Evolutionary conservation across 306 rosid genomes (phyloP), one percentile per base, ranked within the genome.

Genomic region (Leucaena leucocephala): DNA sequence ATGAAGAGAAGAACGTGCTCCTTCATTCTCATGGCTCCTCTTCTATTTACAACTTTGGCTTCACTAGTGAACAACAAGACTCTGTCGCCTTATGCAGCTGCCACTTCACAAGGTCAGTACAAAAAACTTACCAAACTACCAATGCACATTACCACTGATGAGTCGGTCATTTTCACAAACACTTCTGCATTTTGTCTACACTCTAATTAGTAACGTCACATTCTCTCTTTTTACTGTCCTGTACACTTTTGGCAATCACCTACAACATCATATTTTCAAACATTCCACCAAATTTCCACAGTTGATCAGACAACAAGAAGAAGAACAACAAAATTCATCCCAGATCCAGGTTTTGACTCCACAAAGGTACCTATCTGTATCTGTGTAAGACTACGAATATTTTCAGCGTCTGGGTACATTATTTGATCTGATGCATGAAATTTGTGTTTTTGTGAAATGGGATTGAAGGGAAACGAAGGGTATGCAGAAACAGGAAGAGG

Each of bases 101-200:
- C 81, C 73, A 74, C 44, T 81, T 75, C 76, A 74, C 85, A 78
- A 85, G 88, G 88, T 85, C 19, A 70, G 73, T 68, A 44, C 6
- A 43, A 7, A 33, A 21, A 52, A 4, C 21, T 35, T 6, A 0
- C 14, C 36, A 39, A 2, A 16, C 49, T n/a, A 14, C 8, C 48
- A 44, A n/a, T 57, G 22, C 65, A 77, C 54, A 2, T 55, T 74
- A 44, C 12, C 58, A 76, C 27, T 27, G 27, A 40, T 55, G 38
- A 74, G 36, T 68, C 40, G 40, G 19, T 78, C 14, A 46, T 78
- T 59, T 80, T 27, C 76, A 35, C 71, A 44, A 72, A 43, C 67
- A 46, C 68, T 8, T 58, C 1, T 74, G 52, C n/a, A 3, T 15
- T 2, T 3, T 3, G 9, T 34, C 75, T 58, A 75, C 57, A 57